These are phyloP conservation scores for Zychaea mexicana DNA, from an alignment of 371 early-diverging fungal genomes.

Conservation along the genomic window DNA sequence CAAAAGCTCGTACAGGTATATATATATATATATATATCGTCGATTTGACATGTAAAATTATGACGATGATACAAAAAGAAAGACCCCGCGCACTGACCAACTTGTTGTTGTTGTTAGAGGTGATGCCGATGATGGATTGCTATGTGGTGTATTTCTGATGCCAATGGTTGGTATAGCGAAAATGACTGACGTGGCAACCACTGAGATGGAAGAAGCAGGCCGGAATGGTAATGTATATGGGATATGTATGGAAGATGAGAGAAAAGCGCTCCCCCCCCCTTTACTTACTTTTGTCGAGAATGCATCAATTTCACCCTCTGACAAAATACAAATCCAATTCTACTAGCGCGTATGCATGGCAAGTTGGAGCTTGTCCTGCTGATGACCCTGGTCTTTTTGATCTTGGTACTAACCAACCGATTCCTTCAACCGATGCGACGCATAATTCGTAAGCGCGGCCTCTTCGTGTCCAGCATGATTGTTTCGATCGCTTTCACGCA, in stretches of 20 bases:
- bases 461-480: conserved; percentile 36
- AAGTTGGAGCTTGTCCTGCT: conserved; percentile 36
- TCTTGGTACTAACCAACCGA: conserved; percentile 27
- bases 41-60: not conserved
- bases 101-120: too few relatives aligned
- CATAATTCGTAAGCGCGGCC: conserved; percentile 39
- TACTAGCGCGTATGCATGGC: conserved; percentile 28
- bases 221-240: conserved; percentile 30
- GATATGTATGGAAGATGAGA: too few relatives aligned
- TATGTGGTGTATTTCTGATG: conserved; percentile 40
- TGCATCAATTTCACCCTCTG: not conserved
- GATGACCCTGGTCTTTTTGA: conserved; percentile 32
- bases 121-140: conserved; percentile 48
- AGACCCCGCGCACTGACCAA: too few relatives aligned
- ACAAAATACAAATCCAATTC: not conserved
- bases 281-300: too few relatives aligned
- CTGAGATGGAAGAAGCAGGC: conserved; percentile 12
- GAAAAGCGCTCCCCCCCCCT: too few relatives aligned
- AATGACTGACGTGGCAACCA: conserved; percentile 23
- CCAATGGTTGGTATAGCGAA: conserved; percentile 48
- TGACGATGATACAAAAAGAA: too few relatives aligned
- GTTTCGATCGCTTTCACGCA: conserved; percentile 35
- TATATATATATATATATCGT: not conserved
- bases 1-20: conserved; percentile 19
- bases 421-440: conserved; percentile 36